phyloP scores from a whole-genome alignment of 163 green algal genomes.

The Chlamydomonas reinhardtii region DNA sequence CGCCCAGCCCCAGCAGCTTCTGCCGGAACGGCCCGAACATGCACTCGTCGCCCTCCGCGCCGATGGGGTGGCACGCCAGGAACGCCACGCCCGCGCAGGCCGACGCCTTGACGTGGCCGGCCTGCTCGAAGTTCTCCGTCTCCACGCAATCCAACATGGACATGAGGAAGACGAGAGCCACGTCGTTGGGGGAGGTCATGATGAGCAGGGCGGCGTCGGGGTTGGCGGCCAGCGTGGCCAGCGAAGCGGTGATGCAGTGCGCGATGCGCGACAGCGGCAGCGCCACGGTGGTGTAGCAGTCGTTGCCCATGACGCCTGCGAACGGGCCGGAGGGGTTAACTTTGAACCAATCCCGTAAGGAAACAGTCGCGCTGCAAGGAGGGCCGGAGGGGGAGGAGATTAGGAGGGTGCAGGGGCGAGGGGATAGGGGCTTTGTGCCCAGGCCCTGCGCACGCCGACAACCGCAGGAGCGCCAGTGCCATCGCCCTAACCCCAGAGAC shows the following conservation, averaged over 20 bases:
- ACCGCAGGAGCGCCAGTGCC: no score
- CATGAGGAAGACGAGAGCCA: slow-evolving; percentile 61
- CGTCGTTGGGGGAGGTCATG: slow-evolving; percentile 63
- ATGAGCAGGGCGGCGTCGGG: slow-evolving; percentile 67
- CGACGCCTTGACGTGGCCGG: slow-evolving; percentile 75
- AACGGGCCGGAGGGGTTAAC: neutral
- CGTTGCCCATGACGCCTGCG: slow-evolving; percentile 52
- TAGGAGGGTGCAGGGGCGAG: neutral
- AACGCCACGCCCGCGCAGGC: slow-evolving; percentile 79
- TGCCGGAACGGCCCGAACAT: slow-evolving; percentile 64
- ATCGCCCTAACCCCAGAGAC: no score
- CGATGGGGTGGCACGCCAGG: slow-evolving; percentile 80
- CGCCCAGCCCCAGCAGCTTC: slow-evolving; percentile 65
- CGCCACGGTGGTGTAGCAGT: slow-evolving; percentile 68
- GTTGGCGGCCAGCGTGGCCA: slow-evolving; percentile 71
- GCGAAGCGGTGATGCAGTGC: slow-evolving; percentile 71
- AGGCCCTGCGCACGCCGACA: no score
- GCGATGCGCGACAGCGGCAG: slow-evolving; percentile 67
- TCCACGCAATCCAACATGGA: slow-evolving; percentile 67
- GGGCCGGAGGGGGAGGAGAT: neutral
- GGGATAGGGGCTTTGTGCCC: no score
- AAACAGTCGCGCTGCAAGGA: no score
- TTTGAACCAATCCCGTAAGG: no score
- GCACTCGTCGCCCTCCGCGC: slow-evolving; percentile 75
- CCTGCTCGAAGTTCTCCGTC: slow-evolving; percentile 57